A percentile compares a stretch with the other conserved stretches of the same genome.
Evolutionary conservation across 805 yeast species (phyloP).

Genomic region (Myxozyma nipponensis): DNA sequence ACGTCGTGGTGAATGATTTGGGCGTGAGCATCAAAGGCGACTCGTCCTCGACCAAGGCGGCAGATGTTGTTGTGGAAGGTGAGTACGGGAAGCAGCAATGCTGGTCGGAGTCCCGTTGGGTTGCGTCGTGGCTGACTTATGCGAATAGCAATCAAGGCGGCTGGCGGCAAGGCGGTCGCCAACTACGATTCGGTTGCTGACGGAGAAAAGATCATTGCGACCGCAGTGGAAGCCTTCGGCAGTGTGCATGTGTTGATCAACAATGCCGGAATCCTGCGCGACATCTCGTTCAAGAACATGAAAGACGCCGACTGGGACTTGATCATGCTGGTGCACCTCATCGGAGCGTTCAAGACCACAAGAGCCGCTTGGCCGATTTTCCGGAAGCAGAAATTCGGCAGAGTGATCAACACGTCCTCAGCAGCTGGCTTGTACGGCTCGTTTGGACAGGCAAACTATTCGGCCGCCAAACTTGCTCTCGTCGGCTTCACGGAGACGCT

Average conservation of each 20-base stretch:
- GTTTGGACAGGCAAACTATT: constrained; percentile 94
- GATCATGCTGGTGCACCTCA: constrained; percentile 82
- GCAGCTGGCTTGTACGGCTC: constrained; percentile 97
- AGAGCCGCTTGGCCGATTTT: constrained; percentile 91
- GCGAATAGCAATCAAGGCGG: constrained; percentile 54
- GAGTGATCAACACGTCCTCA: constrained; percentile 89
- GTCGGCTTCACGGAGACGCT: constrained; percentile 91
- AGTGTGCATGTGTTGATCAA: constrained; percentile 83
- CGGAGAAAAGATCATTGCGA: constrained; percentile 78
- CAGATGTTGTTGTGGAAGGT: constrained; percentile 75
- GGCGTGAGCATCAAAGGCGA: constrained; percentile 80
- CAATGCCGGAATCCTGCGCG: constrained; percentile 94
- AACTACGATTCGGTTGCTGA: constrained; percentile 87
- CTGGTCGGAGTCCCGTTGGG: too few species aligned
- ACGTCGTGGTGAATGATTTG: constrained; percentile 90
- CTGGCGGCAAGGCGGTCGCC: constrained; percentile 87
- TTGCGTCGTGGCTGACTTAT: background rate
- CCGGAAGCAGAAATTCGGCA: constrained; percentile 78
- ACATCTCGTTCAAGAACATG: constrained; percentile 83
- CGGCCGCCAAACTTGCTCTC: constrained; percentile 86
- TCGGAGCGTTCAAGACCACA: constrained; percentile 81
- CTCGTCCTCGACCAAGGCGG: constrained; percentile 58
- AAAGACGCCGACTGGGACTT: constrained; percentile 69
- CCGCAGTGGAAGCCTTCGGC: constrained; percentile 84
- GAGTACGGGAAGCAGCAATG: background rate